phyloP scores from a whole-genome alignment of 306 rosid species.

The Prunus dulcis region DNA sequence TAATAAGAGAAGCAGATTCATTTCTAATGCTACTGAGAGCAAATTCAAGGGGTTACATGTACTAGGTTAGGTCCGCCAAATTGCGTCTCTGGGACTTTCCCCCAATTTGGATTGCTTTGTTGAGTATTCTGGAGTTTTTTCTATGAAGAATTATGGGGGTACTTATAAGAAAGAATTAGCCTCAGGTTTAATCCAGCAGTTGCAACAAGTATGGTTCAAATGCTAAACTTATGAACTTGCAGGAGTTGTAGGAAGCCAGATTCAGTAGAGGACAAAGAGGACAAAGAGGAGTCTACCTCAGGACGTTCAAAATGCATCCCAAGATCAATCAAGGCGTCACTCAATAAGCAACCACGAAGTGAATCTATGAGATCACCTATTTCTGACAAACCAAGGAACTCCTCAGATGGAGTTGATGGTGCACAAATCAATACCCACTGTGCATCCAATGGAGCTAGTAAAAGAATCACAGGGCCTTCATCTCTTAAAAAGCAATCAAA shows the following conservation, averaged over 20 bases:
- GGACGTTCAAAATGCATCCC: conserved; percentile 86
- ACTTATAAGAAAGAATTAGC: neutral
- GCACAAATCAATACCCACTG: conserved; percentile 34
- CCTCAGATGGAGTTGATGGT: conserved; percentile 52
- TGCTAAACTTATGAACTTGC: conserved; percentile 22
- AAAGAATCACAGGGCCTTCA: conserved; percentile 44
- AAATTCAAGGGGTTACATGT: neutral
- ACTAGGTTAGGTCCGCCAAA: neutral
- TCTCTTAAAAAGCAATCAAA: conserved; percentile 43
- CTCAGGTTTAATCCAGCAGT: neutral
- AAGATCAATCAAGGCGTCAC: conserved; percentile 69
- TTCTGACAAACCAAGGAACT: conserved; percentile 62
- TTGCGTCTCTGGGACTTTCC: neutral
- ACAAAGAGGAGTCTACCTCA: conserved; percentile 46
- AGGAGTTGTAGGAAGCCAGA: conserved; percentile 57
- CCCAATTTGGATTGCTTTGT: neutral
- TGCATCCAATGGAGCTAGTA: conserved; percentile 51
- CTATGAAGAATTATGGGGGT: neutral
- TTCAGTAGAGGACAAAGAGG: conserved; percentile 50
- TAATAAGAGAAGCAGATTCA: neutral
- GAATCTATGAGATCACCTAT: conserved; percentile 67
- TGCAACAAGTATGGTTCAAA: neutral
- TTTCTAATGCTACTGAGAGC: neutral
- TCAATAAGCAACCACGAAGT: conserved; percentile 63
- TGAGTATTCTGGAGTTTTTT: neutral